Base-by-base conservation (phyloP, 768 basidiomycete genomes). In the Mycena crocata region DNA sequence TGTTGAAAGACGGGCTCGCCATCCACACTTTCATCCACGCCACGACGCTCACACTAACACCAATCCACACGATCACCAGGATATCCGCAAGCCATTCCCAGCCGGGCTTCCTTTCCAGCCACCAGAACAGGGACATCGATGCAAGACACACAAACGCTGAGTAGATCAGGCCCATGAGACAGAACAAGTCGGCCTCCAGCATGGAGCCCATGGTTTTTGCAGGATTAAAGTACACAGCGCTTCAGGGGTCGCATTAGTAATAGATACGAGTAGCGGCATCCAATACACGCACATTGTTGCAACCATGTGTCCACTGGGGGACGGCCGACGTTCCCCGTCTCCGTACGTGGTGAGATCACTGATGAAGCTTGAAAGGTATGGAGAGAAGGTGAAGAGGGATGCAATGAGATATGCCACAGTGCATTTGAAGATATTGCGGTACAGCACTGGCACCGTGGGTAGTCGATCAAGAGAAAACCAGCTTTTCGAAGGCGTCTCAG, bases 11-110 rank as follows among this genome's bases (percentile, higher is more conserved):
- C 2, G 94, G 93, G 73, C 81, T 64, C 55, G 83, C 85, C 86
- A 99, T 94, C 90, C 92, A 94, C 2, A 93, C 86, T 77, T 98
- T 99, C 80, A 91, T 88, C 93, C 94, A 99, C 1, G 96, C 94
- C 21, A 98, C 76, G 5, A 85, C 74, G 52, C 90, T 91, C 85
- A 97, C 93, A 24, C 91, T 89, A 4, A 93, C 71, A 5, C 93
- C 96, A 64, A 99, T 85, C 93, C 93, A 98, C 9, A 88, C 52
- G 26, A 98, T 86, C 14, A 90, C 90, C 24, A 94, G 75, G 44
- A 86, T 72, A 70, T 96, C 93, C 0, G 90, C 95, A 26, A 93
- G 76, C 85, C 89, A 87, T 61, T 91, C 89, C 86, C 84, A 90
- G 0, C 91, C 93, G 5, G 88, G 84, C 49, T 84, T 83, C 17